Percentiles rank a stretch among this genome's conserved stretches.
Conservation (phyloP, 345 rosid species). For the Aquilaria malaccensis region DNA sequence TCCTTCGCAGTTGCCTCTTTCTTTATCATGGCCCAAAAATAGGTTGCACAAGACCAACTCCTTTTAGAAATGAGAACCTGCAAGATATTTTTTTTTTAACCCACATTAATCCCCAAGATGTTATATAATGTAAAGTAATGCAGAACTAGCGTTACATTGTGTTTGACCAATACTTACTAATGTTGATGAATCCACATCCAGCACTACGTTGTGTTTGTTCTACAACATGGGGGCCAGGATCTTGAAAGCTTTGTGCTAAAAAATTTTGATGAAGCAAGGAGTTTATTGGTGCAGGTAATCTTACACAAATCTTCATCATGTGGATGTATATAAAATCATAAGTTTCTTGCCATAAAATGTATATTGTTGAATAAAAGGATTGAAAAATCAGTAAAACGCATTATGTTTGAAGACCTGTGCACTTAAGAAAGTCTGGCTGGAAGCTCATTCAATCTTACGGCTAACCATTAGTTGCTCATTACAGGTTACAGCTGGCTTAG, state of each 20-base stretch:
- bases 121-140: too few species aligned
- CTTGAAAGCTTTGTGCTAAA: slow-evolving; percentile 84
- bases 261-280: slow-evolving; percentile 74
- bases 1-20: too few species aligned
- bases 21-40: too few species aligned
- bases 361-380: not conserved
- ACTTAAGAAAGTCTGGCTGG: not conserved
- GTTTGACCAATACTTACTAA: slow-evolving; percentile 10
- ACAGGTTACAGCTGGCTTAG: slow-evolving; percentile 85
- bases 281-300: slow-evolving; percentile 76
- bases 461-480: slow-evolving; percentile 10
- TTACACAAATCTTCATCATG: too few species aligned
- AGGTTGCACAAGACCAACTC: too few species aligned
- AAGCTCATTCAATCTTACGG: not conserved
- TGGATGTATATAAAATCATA: not conserved
- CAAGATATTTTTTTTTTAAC: too few species aligned
- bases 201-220: slow-evolving; percentile 80
- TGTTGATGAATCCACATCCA: slow-evolving; percentile 27
- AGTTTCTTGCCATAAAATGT: not conserved
- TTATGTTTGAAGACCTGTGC: too few species aligned
- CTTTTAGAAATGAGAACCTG: too few species aligned
- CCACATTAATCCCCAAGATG: too few species aligned
- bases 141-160: not conserved
- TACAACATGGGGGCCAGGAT: slow-evolving; percentile 96
- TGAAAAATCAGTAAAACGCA: too few species aligned